Conservation (phyloP, 768 basidiomycete species). For the Lepiota brunneoincarnata region DNA sequence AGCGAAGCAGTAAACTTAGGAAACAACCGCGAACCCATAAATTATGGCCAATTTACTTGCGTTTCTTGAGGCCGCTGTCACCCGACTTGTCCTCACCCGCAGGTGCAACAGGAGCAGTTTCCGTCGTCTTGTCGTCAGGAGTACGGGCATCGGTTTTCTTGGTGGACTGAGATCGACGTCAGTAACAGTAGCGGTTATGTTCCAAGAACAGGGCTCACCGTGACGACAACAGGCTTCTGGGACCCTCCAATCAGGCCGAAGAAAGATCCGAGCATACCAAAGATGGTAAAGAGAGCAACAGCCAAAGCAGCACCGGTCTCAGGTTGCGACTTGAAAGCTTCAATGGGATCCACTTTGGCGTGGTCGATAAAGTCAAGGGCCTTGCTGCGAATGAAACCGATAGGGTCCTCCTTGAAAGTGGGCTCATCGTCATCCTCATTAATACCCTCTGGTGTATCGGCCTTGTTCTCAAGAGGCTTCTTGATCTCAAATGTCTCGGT, state of each 20-base stretch:
- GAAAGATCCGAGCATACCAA: constrained; percentile 81
- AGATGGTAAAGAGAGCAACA: constrained; percentile 72
- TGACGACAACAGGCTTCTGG: constrained; percentile 69
- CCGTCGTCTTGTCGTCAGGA: constrained; percentile 63
- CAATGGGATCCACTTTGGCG: constrained; percentile 70
- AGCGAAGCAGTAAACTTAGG: constrained; percentile 1
- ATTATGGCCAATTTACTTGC: constrained; percentile 31
- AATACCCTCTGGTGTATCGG: constrained; percentile 51
- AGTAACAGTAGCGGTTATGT: constrained; percentile 4
- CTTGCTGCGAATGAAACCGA: constrained; percentile 77
- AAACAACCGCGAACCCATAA: constrained; percentile 3
- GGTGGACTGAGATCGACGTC: constrained; percentile 41
- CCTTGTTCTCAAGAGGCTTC: constrained; percentile 73
- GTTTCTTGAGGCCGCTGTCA: constrained; percentile 70
- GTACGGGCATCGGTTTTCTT: constrained; percentile 76
- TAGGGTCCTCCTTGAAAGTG: constrained; percentile 68
- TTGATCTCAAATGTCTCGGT: constrained; percentile 90
- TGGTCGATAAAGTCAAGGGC: constrained; percentile 78
- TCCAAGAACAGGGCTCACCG: constrained; percentile 37
- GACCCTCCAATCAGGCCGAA: constrained; percentile 75
- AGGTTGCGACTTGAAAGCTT: constrained; percentile 85
- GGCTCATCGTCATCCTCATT: constrained; percentile 47
- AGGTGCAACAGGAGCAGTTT: constrained; percentile 64
- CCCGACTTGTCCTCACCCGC: constrained; percentile 76
- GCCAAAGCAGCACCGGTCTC: constrained; percentile 80